Conservation (phyloP, 2,329 filamentous ascomycete genomes). For the Immersiporthe knoxdaviesiana region DNA sequence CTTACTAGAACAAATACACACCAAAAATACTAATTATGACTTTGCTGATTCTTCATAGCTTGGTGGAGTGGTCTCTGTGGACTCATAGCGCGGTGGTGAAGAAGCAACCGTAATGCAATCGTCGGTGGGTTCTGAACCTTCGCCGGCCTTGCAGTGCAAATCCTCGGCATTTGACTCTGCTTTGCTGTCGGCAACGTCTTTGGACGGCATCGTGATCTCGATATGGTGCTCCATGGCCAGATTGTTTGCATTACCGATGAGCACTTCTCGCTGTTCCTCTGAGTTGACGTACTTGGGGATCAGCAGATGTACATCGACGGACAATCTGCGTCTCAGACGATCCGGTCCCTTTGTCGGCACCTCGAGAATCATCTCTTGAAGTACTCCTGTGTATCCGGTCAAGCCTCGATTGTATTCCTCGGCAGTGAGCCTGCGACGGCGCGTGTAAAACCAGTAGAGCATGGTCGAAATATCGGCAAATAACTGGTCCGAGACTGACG, state of each 20-base stretch:
- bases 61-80: background rate
- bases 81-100: background rate
- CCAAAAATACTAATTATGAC: background rate
- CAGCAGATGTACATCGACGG: constrained; percentile 28
- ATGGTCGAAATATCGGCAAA: constrained; percentile 19
- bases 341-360: constrained; percentile 25
- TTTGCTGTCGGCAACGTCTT: background rate
- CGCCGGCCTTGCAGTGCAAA: background rate
- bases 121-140: background rate
- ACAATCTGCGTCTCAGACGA: constrained; percentile 31
- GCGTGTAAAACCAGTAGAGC: constrained; percentile 28
- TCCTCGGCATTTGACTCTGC: background rate
- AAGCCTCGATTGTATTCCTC: background rate
- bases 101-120: background rate
- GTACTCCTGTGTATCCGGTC: constrained; percentile 30
- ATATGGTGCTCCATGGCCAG: background rate
- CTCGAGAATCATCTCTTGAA: constrained; percentile 31
- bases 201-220: background rate
- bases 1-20: background rate
- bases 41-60: background rate
- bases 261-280: background rate
- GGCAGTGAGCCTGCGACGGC: constrained; percentile 10
- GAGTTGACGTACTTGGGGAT: constrained; percentile 21
- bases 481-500: background rate
- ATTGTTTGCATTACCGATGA: background rate